Base-by-base conservation (phyloP, 148 eudicot species). In the Silene conica region DNA sequence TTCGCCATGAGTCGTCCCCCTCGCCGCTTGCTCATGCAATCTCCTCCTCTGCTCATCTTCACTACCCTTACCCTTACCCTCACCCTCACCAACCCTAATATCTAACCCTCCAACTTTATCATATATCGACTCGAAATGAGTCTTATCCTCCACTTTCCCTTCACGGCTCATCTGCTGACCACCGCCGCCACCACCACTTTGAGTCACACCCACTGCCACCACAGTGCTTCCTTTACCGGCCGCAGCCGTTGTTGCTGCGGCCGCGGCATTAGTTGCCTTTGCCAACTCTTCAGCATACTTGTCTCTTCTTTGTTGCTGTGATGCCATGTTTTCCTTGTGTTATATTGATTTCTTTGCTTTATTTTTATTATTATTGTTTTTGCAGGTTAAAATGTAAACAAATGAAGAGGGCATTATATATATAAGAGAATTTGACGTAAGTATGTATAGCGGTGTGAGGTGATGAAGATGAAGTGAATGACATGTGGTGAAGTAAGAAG, bases 261-360 rank as follows among this genome's bases (percentile, higher is more conserved):
- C 61, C 0, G 76, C 83, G 0, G 76, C 16, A 25, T 66, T 80
- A 8, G 65, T 72, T 0, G 31, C 73, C n/a, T 74, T 77, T 23
- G 77, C 71, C 0, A 83, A 72, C 69, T 76, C 81, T 59, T 83
- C 43, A 6, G 43, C 86, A 74, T 72, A 83, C 13, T 80, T 78
- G n/a, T 93, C 88, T 71, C 88, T 81, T 22, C 85, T 87, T 56
- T 82, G 41, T 71, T 93, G 85, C 41, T 86, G 74, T 4, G 98
- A 85, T 23, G 92, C 89, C 96, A 89, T 89, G 34, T 60, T 6
- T 65, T n/a, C 3, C 0, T 59, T 0, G 12, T 8, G 19, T 50
- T 52, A 4, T 12, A 21, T 12, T 12, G 8, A 10, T 46, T 23
- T n/a, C n/a, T n/a, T n/a, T n/a, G n/a, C n/a, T n/a, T 28, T 50